phyloP scores from a whole-genome alignment of 2,329 filamentous ascomycete genomes.

The Aspergillus aculeatinus region DNA sequence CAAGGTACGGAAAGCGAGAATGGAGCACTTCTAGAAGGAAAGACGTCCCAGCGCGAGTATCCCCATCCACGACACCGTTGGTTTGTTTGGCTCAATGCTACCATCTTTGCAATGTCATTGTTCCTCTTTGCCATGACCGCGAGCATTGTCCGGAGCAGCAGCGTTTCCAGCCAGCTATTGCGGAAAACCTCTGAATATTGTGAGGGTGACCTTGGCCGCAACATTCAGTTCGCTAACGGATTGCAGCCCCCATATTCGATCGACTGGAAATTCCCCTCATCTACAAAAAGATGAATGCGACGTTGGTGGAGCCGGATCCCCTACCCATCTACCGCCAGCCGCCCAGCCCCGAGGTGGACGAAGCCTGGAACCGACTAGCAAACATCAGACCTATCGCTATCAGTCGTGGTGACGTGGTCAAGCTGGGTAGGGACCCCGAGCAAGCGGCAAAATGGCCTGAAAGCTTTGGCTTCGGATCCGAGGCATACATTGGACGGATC shows the following conservation, averaged over 20 bases:
- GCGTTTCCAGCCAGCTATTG: background rate
- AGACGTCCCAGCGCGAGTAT: background rate
- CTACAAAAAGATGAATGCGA: background rate
- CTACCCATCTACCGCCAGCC: conserved; percentile 5
- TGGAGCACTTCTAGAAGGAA: background rate
- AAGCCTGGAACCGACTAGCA: conserved; percentile 3
- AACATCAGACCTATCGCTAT: conserved; percentile 1
- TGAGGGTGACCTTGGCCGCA: background rate
- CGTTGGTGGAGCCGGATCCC: conserved; percentile 1
- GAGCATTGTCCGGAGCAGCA: background rate
- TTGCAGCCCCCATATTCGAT: background rate
- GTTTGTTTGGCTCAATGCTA: background rate
- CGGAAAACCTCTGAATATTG: conserved; percentile 2
- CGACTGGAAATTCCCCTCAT: background rate
- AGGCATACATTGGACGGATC: conserved; percentile 5
- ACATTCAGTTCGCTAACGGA: background rate
- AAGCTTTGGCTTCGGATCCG: conserved; percentile 5
- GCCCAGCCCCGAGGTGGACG: conserved; percentile 5
- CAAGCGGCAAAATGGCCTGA: background rate
- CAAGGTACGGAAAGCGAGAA: background rate
- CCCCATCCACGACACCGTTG: background rate
- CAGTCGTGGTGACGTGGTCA: conserved; percentile 3
- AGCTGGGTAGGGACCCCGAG: conserved; percentile 2
- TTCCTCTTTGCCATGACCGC: background rate
- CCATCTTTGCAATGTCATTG: background rate